phyloP scores from a whole-genome alignment of 1,139 yeast species.

The Debaryomycetaceae sp. region DNA sequence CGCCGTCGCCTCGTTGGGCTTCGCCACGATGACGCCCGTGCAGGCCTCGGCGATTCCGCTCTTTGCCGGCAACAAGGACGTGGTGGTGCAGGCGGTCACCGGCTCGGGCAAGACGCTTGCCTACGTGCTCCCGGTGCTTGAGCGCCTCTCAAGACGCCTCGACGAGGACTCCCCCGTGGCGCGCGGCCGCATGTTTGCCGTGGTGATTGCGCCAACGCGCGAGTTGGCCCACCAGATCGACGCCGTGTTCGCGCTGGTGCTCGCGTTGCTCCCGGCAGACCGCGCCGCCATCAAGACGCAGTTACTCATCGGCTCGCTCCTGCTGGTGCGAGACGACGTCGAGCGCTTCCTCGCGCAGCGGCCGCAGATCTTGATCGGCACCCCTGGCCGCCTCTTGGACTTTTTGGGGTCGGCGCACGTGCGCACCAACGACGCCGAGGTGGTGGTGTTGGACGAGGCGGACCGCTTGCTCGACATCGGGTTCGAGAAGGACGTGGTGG shows the following conservation, averaged over 20 bases:
- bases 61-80: slow-evolving; percentile 85
- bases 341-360: slow-evolving; percentile 46
- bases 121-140: slow-evolving; percentile 77
- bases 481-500: slow-evolving; percentile 64
- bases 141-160: slow-evolving; percentile 43
- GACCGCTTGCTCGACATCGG: slow-evolving; percentile 81
- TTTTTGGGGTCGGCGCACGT: slow-evolving; percentile 52
- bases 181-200: slow-evolving; percentile 65
- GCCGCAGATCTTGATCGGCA: slow-evolving; percentile 81
- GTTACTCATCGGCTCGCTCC: slow-evolving; percentile 74
- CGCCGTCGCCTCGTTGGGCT: slow-evolving; percentile 73
- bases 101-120: slow-evolving; percentile 96
- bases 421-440: slow-evolving; percentile 59
- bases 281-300: slow-evolving; percentile 51
- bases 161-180: slow-evolving; percentile 27
- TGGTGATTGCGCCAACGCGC: slow-evolving; percentile 85
- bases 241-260: slow-evolving; percentile 55
- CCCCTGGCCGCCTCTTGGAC: slow-evolving; percentile 88
- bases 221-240: slow-evolving; percentile 86
- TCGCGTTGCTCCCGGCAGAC: slow-evolving; percentile 57
- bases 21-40: slow-evolving; percentile 87
- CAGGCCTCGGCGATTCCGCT: slow-evolving; percentile 95
- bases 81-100: slow-evolving; percentile 93
- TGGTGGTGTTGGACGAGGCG: slow-evolving; percentile 86
- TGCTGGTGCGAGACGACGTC: slow-evolving; percentile 69